Base-by-base conservation (phyloP, 164 flowering plant species). In the Aristolochia contorta region DNA sequence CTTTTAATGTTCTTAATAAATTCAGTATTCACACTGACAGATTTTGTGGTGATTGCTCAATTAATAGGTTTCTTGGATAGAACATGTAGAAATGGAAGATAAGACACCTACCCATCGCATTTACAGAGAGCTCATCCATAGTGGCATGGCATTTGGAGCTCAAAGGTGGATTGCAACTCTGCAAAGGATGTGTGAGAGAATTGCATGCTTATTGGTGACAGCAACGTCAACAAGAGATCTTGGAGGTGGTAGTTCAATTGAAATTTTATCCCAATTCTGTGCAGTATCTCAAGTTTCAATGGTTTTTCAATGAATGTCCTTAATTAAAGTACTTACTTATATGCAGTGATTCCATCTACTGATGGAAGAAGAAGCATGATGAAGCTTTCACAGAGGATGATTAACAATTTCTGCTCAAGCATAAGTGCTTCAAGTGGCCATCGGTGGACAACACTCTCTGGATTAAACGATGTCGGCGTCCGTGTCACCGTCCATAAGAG, bases 311-410 rank as follows among this genome's bases (percentile, higher is more conserved):
- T 3, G 33, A 58, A 5, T 37, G 22, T 4, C 14, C 53, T 49
- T 49, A 49, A 2, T 4, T 6, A 16, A 56, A 10, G 7, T 56
- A 46, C 12, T 56, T 18, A 25, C 32, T 8, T 15, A 9, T 16
- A 30, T 56, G 58, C 59, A 74, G 77, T 71, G 50, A 71, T 71
- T 65, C 67, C 78, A 19, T 71, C 78, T 1, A 50, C 66, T 4
- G 69, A 54, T 51, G 91, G 92, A 13, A 78, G 62, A 71, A 72
- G 68, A 59, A 86, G 84, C 74, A 69, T 93, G 79, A 56, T 81
- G 55, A 79, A 76, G 77, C 74, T 93, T 45, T 78, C 91, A 1
- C 81, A 79, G 55, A 75, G 91, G 53, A 90, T 93, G 95, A 71
- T 74, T 10, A 68, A 70, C 23, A 80, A 67, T 69, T 89, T 87